These are phyloP conservation scores for Thraustotheca clavata DNA, from an alignment of 352 stramenopile genomes.

Conservation along the genomic window DNA sequence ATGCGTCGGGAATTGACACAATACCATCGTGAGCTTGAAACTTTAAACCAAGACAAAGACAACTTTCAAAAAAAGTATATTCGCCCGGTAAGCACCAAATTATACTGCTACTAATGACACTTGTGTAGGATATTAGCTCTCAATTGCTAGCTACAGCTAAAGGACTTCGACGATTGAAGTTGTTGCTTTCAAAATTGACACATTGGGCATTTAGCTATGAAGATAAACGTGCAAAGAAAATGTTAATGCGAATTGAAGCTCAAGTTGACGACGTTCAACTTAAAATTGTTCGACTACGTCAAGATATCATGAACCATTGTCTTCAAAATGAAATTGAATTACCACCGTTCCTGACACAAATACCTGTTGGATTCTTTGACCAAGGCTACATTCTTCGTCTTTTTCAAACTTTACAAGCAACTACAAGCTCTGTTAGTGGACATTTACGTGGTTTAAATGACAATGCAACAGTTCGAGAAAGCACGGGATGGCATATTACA, in stretches of 20 bases:
- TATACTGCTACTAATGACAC: too few species aligned
- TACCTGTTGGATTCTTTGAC: not conserved
- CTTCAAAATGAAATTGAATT: not conserved
- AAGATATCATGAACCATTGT: not conserved
- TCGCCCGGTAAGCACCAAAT: not conserved
- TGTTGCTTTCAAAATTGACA: not conserved
- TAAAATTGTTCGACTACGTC: not conserved
- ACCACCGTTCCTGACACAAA: not conserved
- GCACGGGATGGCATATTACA: not conserved
- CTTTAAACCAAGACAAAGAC: not conserved
- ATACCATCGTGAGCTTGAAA: not conserved
- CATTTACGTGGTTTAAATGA: too few species aligned
- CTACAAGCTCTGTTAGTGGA: not conserved
- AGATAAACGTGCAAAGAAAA: not conserved
- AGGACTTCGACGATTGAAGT: not conserved
- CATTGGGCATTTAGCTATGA: not conserved
- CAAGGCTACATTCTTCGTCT: not conserved
- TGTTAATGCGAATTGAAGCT: not conserved
- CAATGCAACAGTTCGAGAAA: not conserved
- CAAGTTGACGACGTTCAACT: not conserved
- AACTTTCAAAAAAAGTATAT: not conserved
- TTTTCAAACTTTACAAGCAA: not conserved
- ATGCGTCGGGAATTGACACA: not conserved
- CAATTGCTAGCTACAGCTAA: not conserved
- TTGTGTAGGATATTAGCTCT: not conserved